Evolutionary conservation across 441 rosid species (phyloP).

Genomic region (Lepidium campestre): DNA sequence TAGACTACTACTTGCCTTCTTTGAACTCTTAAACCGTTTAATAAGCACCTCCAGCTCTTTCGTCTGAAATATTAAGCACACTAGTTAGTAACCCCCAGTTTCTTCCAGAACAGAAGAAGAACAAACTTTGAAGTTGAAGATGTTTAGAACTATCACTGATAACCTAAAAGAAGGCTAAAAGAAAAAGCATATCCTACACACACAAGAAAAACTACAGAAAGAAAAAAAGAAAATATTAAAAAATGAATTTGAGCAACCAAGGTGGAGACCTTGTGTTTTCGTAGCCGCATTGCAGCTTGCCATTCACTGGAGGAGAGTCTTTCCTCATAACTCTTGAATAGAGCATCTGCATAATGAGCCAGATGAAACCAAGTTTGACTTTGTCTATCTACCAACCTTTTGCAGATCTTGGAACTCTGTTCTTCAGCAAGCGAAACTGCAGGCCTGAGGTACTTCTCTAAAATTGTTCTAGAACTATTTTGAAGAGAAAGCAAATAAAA

Average conservation of each 20-base stretch:
- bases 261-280: conserved; percentile 78
- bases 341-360: conserved; percentile 95
- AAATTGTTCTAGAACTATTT: conserved; percentile 89
- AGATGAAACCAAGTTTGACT: conserved; percentile 88
- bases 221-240: neutral
- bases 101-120: conserved; percentile 7
- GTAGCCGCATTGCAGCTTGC: conserved; percentile 93
- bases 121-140: neutral
- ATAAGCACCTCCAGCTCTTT: conserved; percentile 73
- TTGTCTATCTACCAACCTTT: conserved; percentile 68
- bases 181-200: neutral
- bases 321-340: conserved; percentile 86
- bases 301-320: conserved; percentile 91
- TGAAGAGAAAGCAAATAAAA: conserved; percentile 1
- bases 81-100: conserved; percentile 9
- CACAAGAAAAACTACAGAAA: neutral
- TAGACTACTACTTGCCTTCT: conserved; percentile 45
- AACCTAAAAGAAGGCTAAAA: neutral
- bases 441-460: conserved; percentile 90
- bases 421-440: conserved; percentile 82
- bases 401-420: conserved; percentile 39
- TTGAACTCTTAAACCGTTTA: conserved; percentile 57
- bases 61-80: conserved; percentile 41
- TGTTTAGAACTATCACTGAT: neutral
- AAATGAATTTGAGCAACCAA: conserved; percentile 4